Conservation (phyloP, 305 asterid genomes). For the Fraxinus ornus region DNA sequence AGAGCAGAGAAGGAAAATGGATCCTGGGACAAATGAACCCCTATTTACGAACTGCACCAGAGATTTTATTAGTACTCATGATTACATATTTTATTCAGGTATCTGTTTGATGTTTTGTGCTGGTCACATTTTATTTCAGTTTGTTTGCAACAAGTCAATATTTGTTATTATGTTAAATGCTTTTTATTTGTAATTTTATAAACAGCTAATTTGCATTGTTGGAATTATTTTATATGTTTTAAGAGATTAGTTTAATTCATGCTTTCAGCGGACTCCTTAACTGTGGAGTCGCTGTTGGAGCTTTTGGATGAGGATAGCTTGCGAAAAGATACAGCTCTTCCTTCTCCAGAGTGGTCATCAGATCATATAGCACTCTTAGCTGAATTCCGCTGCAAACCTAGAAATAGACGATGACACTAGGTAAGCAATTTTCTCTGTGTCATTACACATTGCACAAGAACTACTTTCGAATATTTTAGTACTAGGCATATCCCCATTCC, state of each 20-base stretch:
- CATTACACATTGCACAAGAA: background rate
- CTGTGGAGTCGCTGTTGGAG: slow-evolving; percentile 91
- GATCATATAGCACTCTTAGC: slow-evolving; percentile 96
- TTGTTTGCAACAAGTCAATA: background rate
- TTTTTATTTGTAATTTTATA: background rate
- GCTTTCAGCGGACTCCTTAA: slow-evolving; percentile 73
- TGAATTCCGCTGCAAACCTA: slow-evolving; percentile 85
- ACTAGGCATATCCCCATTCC: background rate
- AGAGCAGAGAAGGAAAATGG: slow-evolving; percentile 87
- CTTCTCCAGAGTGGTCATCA: slow-evolving; percentile 98
- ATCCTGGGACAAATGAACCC: slow-evolving; percentile 85
- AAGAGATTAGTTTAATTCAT: slow-evolving; percentile 10
- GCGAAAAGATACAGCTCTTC: slow-evolving; percentile 93
- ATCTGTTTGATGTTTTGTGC: slow-evolving; percentile 14
- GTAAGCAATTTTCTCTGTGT: slow-evolving; percentile 24
- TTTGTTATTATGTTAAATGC: background rate
- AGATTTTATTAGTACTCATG: slow-evolving; percentile 89
- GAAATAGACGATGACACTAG: slow-evolving; percentile 63
- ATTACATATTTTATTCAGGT: slow-evolving; percentile 98
- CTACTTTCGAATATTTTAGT: background rate
- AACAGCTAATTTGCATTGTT: background rate
- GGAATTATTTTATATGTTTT: background rate
- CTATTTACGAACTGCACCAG: slow-evolving; percentile 85
- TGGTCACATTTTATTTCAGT: background rate
- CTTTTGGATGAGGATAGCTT: slow-evolving; percentile 90